Base-by-base conservation (phyloP, 2,329 filamentous ascomycete genomes). In the Zarea fungicola region DNA sequence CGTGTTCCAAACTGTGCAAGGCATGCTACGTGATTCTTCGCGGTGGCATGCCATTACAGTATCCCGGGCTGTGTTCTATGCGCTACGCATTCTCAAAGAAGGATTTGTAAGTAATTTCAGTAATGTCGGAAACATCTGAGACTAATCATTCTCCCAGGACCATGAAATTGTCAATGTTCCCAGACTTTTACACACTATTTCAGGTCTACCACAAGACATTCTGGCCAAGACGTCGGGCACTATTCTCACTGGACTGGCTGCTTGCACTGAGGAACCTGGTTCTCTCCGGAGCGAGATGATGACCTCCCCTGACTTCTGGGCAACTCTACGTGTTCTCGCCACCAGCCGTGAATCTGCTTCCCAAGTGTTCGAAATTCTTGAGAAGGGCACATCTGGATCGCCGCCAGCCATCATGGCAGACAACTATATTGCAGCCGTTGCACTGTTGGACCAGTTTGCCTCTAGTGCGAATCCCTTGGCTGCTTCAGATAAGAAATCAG, bases 281-380 rank as follows among this genome's bases (percentile, higher is more conserved):
- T 82, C 87, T 11, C 72, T 99, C 23, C 83, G 89, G 50, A 96
- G 88, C 57, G 92, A 97, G 68, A 87, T 97, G 57, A 95, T 95
- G 68, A 92, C 89, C 13, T 97, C 92, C 16, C 93, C 93, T 0
- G 93, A 99, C 62, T 97, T 99, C 66, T 99, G 93, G 93, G 85
- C 86, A 5, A 87, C 96, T 13, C 74, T 99, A 45, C 84, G 89
- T 53, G 80, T 83, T 26, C 72, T 99, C 16, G 83, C 88, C 40
- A 74, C 76, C 21, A 79, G 85, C 53, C 70, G 81, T 3, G 84
- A 88, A 46, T 84, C 86, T 22, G 87, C 89, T 2, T 76, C 84
- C 1, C 76, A 84, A 14, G 90, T 95, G 0, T 97, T 97, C 64
- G 82, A 86, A 48, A 87, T 97, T n/a, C 75, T 96, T 0, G 86